These are phyloP conservation scores for Fraxinus velutina DNA, from an alignment of 305 asterid species.

Conservation along the genomic window DNA sequence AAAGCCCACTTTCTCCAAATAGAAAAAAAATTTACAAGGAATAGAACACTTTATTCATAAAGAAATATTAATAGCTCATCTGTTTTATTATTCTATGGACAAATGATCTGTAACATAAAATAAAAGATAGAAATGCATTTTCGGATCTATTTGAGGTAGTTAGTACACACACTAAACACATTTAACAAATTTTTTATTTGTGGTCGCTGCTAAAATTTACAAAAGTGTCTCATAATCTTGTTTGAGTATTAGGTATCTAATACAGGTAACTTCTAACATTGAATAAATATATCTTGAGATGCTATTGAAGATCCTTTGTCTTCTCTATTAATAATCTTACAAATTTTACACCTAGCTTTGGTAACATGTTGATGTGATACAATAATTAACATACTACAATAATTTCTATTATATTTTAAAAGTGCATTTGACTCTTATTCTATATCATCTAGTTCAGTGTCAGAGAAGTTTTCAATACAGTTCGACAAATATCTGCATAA, in stretches of 20 bases:
- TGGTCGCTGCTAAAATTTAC: background rate
- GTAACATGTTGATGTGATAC: background rate
- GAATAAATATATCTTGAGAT: background rate
- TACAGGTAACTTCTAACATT: background rate
- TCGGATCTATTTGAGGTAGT: background rate
- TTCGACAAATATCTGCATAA: background rate
- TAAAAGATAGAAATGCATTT: background rate
- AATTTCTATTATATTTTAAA: background rate
- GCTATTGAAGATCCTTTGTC: background rate
- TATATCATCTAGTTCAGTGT: background rate
- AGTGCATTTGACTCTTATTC: background rate
- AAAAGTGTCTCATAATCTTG: background rate
- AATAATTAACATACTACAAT: background rate
- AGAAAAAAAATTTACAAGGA: background rate
- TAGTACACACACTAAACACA: background rate
- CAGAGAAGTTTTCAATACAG: background rate
- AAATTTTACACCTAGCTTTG: background rate
- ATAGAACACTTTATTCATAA: background rate
- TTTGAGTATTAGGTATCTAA: background rate
- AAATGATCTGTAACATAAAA: background rate
- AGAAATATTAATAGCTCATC: background rate
- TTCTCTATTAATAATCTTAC: background rate
- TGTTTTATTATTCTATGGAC: background rate
- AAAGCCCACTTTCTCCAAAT: background rate
- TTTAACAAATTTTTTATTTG: background rate